Percentiles rank a stretch among this genome's conserved stretches.
Evolutionary conservation across 176 grass and related monocot species (phyloP).

Genomic region (Raddia guianensis): DNA sequence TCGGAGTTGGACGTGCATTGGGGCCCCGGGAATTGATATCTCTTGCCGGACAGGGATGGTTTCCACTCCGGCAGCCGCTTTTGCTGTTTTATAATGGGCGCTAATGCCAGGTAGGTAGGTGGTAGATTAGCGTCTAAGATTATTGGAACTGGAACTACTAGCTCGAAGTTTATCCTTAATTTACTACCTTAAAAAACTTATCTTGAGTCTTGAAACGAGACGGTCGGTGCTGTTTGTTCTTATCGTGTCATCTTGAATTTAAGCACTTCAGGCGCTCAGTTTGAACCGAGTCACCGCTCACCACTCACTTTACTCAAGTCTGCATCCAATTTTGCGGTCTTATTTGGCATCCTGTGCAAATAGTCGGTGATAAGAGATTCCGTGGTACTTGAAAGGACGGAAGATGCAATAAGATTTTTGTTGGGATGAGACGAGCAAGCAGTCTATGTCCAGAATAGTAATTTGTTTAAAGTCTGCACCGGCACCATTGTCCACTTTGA

Average conservation of each 20-base stretch:
- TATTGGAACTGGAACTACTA: slow-evolving; percentile 22
- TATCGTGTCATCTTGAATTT: neutral
- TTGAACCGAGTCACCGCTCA: slow-evolving; percentile 7
- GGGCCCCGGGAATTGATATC: slow-evolving; percentile 19
- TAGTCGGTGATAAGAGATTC: neutral
- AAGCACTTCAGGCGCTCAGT: neutral
- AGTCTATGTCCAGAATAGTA: neutral
- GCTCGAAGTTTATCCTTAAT: no score
- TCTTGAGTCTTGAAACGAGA: neutral
- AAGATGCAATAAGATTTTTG: neutral
- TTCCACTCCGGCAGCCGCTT: neutral
- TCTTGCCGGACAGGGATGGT: slow-evolving; percentile 17
- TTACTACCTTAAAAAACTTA: neutral
- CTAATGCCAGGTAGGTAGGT: neutral
- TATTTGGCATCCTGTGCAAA: neutral
- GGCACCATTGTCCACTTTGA: neutral
- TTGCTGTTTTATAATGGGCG: neutral
- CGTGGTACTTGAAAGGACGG: neutral
- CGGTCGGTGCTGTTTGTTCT: neutral
- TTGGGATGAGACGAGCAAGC: neutral
- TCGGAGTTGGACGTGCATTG: slow-evolving; percentile 54
- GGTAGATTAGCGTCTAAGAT: neutral
- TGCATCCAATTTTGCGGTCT: neutral
- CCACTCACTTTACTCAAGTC: neutral
- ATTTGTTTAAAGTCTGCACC: neutral